These are phyloP conservation scores for Arabidopsis suecica DNA, from an alignment of 345 rosid species.

Conservation along the genomic window DNA sequence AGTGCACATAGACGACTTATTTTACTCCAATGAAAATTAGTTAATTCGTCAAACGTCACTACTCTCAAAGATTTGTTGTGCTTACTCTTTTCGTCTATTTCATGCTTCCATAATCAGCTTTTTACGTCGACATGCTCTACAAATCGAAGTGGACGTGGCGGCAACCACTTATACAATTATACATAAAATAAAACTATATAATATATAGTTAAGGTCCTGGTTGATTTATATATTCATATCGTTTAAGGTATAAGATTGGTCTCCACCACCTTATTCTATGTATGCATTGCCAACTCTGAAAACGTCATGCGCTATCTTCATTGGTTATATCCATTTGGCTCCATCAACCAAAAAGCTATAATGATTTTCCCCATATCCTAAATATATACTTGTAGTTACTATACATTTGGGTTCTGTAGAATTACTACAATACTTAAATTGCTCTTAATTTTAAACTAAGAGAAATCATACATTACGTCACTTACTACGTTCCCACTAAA, in stretches of 20 bases:
- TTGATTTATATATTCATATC: not conserved
- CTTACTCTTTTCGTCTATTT: not conserved
- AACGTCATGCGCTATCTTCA: slow-evolving; percentile 18
- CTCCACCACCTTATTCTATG: not conserved
- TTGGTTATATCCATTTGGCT: slow-evolving; percentile 22
- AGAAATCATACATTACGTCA: not conserved
- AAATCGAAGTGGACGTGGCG: slow-evolving; percentile 33
- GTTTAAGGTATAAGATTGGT: slow-evolving; percentile 13
- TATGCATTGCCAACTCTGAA: slow-evolving; percentile 14
- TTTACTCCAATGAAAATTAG: slow-evolving; percentile 1
- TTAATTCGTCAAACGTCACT: not conserved
- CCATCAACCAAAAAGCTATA: slow-evolving; percentile 8
- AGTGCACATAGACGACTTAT: slow-evolving; percentile 23
- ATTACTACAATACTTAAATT: not conserved
- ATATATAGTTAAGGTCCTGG: not conserved
- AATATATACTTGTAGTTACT: not conserved
- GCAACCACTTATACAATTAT: slow-evolving; percentile 24
- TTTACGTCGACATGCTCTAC: slow-evolving; percentile 6
- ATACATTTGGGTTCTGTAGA: slow-evolving; percentile 8
- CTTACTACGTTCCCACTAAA: not conserved
- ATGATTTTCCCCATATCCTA: not conserved
- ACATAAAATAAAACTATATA: not conserved
- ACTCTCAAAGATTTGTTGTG: not conserved
- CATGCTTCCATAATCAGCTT: slow-evolving; percentile 13
- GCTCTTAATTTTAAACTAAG: not conserved